A percentile compares a stretch with the other conserved stretches of the same genome.
Conservation (phyloP, 2,329 filamentous ascomycete species). For the Monosporascus sp. region DNA sequence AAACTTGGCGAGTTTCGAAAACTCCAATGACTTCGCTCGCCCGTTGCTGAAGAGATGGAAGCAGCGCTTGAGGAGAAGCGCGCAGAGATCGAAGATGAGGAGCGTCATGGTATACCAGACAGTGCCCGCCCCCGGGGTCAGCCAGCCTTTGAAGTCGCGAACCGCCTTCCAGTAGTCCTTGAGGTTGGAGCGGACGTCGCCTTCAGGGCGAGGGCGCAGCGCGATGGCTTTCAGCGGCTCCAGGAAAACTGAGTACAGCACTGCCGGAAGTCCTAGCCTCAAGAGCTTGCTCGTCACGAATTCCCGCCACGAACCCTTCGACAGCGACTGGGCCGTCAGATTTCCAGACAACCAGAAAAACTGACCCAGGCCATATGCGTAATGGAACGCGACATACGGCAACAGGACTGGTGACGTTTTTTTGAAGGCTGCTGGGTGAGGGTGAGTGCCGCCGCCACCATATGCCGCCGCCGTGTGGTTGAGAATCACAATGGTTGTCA, state of each 20-base stretch:
- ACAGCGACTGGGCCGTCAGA: too few species aligned
- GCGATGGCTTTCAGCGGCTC: too few species aligned
- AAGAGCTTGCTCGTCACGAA: too few species aligned
- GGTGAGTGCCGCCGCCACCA: slow-evolving; percentile 1
- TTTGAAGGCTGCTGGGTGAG: background rate
- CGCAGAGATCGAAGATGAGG: slow-evolving; percentile 2
- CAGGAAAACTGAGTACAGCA: too few species aligned
- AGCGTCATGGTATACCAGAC: slow-evolving; percentile 3
- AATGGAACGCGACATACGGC: too few species aligned
- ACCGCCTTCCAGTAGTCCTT: slow-evolving; percentile 1
- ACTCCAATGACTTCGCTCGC: background rate
- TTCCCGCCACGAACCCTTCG: too few species aligned
- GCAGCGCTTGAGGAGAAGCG: slow-evolving; percentile 1
- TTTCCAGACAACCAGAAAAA: too few species aligned
- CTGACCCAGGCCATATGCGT: too few species aligned
- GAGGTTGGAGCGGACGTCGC: background rate
- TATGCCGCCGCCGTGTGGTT: slow-evolving; percentile 3
- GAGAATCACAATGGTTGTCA: slow-evolving; percentile 1
- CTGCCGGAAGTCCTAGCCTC: too few species aligned
- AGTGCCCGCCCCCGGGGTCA: background rate
- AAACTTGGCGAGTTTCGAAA: background rate
- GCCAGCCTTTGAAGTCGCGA: slow-evolving; percentile 1
- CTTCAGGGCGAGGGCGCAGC: background rate
- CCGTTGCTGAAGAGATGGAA: background rate
- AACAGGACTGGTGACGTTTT: too few species aligned